A percentile compares a stretch with the other conserved stretches of the same genome.
phyloP scores from a whole-genome alignment of 192 early-diverging fungal species.

The Radiomyces spectabilis region DNA sequence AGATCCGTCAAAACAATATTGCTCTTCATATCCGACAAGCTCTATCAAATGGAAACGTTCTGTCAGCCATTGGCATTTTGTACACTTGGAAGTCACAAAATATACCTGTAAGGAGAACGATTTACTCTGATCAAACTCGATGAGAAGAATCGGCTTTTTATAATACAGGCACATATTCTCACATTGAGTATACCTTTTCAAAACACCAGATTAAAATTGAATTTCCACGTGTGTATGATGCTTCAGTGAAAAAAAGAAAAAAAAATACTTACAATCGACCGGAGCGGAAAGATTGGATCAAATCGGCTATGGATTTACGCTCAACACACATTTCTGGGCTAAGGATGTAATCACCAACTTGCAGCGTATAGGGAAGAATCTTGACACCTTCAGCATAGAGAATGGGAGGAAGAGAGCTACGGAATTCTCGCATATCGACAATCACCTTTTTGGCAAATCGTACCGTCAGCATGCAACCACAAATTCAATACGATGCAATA shows the following conservation, averaged over 20 bases:
- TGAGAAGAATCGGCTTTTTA: constrained; percentile 66
- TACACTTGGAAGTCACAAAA: no score
- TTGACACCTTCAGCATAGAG: constrained; percentile 71
- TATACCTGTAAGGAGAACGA: constrained; percentile 73
- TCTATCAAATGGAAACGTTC: no score
- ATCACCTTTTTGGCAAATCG: constrained; percentile 52
- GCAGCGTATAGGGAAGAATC: constrained; percentile 76
- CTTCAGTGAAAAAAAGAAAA: no score
- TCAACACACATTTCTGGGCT: constrained; percentile 83
- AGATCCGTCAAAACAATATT: constrained; percentile 55
- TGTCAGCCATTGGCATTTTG: no score
- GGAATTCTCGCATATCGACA: constrained; percentile 90
- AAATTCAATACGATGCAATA: neutral
- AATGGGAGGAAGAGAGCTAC: constrained; percentile 81
- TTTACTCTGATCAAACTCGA: constrained; percentile 87
- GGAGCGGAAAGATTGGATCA: constrained; percentile 73
- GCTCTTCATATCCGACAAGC: constrained; percentile 32
- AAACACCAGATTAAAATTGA: no score
- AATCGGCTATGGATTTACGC: constrained; percentile 85
- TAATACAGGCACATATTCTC: constrained; percentile 87
- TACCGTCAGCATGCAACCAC: neutral
- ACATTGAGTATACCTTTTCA: constrained; percentile 66
- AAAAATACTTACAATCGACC: constrained; percentile 63
- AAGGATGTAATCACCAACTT: constrained; percentile 92
- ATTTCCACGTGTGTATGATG: no score